Evolutionary conservation across 2,329 filamentous ascomycete species (phyloP), one percentile per base, ranked within the genome.

Genomic region (Penicillium crustosum): DNA sequence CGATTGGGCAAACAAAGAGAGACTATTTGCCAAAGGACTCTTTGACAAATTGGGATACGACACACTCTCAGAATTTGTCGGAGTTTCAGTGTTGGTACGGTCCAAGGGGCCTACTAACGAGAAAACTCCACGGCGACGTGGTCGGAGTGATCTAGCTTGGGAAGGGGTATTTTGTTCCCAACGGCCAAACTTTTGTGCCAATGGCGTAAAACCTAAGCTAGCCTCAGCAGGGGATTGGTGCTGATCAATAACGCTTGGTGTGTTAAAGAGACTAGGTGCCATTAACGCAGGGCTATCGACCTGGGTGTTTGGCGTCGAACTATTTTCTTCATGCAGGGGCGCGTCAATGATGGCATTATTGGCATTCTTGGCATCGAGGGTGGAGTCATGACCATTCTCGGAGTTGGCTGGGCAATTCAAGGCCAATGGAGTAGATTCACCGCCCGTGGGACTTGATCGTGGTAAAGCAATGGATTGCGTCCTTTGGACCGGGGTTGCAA

Each of bases 151-250:
- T 69, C 65, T 61, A 65, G 55, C 53, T 49, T 72, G 70, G 61
- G 82, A 67, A 3, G 86, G 85, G 61, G 84, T 89, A 25, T 79
- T 79, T 1, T 87, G 79, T 61, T 82, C 81, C 88, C 89, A 91
- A 25, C 81, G 79, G 58, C 78, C 81, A 5, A 90, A 75, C 65
- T 87, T 82, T 38, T 82, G 77, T 4, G 84, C 84, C 38, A 91
- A 75, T 25, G 86, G 85, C 1, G 86, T 89, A 61, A 89, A 88
- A 2, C 86, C 85, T 51, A 84, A 69, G 19, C 76, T 75, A 31
- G 54, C 61, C 41, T 60, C 66, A 45, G 60, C 55, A 23, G 58
- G 44, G 31, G 69, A 60, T 35, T 61, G 56, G 3, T 50, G 60
- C 19, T 64, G 59, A 13, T 47, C 53, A n/a, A 27, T 42, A 35